Percentiles rank a stretch among this genome's conserved stretches.
Evolutionary conservation across 164 flowering plant genomes (phyloP).

Genomic region (Nymphaea colorata): DNA sequence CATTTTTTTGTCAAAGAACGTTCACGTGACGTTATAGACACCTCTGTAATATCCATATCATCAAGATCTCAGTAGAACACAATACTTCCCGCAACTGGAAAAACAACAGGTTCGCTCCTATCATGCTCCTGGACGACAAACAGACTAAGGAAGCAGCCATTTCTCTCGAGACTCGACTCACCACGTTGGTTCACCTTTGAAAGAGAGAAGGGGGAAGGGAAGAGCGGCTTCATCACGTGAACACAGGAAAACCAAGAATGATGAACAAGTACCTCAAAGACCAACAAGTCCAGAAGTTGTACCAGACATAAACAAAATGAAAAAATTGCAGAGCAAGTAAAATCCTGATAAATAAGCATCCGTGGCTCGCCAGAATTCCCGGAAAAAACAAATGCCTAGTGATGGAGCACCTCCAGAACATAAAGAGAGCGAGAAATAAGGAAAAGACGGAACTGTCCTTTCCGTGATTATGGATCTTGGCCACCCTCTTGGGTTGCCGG

Average conservation of each 20-base stretch:
- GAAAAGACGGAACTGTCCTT: background rate
- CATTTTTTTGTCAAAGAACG: background rate
- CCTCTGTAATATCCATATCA: too few species aligned
- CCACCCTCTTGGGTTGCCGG: background rate
- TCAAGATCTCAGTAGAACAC: background rate
- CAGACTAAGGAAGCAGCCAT: too few species aligned
- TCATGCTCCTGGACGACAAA: too few species aligned
- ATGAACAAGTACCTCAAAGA: conserved; percentile 4
- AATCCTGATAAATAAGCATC: background rate
- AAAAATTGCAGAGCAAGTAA: background rate
- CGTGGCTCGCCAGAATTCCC: background rate
- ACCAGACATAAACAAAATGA: background rate
- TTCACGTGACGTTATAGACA: background rate
- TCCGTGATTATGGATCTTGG: background rate
- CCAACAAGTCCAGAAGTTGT: background rate
- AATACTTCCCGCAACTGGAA: background rate
- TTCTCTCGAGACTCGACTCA: too few species aligned
- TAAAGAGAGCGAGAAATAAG: background rate
- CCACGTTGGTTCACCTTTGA: background rate
- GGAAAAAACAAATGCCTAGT: background rate
- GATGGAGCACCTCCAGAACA: background rate
- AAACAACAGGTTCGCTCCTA: background rate
- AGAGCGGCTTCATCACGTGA: background rate
- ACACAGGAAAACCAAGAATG: conserved; percentile 28
- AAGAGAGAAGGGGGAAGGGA: background rate